phyloP scores from a whole-genome alignment of 2,329 filamentous ascomycete species.

The Rachicladosporium sp. region DNA sequence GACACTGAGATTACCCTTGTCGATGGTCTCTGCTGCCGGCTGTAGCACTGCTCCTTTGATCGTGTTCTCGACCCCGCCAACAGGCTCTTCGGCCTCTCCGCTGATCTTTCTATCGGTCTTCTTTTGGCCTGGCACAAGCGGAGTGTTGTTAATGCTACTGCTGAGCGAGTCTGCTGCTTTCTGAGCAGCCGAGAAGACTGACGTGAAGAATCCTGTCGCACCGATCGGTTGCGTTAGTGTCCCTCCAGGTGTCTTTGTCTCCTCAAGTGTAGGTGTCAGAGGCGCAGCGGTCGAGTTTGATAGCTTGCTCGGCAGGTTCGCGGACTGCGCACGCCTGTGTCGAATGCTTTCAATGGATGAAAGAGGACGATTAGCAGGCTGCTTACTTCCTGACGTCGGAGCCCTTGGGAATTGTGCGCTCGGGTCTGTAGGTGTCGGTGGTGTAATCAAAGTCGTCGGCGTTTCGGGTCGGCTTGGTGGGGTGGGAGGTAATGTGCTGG shows the following conservation, averaged over 20 bases:
- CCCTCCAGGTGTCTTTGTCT: conserved; percentile 46
- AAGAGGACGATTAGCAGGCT: conserved; percentile 5
- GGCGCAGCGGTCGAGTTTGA: conserved; percentile 63
- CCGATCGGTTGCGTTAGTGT: conserved; percentile 35
- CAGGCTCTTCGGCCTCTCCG: conserved; percentile 30
- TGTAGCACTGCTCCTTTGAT: conserved; percentile 49
- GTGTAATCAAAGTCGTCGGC: conserved; percentile 49
- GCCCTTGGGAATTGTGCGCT: conserved; percentile 12
- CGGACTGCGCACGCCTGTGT: conserved; percentile 21
- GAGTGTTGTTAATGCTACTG: conserved; percentile 57
- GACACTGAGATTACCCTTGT: conserved; percentile 76
- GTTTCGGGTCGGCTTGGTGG: conserved; percentile 27
- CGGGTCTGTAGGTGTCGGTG: conserved; percentile 47
- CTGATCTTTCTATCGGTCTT: conserved; percentile 8
- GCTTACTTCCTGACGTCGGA: conserved; percentile 1
- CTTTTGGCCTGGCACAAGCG: conserved; percentile 36
- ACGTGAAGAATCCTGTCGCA: conserved; percentile 71
- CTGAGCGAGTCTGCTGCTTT: conserved; percentile 70
- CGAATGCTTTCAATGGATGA: conserved; percentile 21
- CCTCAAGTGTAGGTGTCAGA: conserved; percentile 66
- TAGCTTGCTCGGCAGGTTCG: conserved; percentile 61
- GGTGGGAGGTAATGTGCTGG: conserved; percentile 26
- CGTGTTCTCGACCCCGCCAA: conserved; percentile 20
- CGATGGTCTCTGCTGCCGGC: conserved; percentile 54
- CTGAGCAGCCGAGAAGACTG: conserved; percentile 83